Base-by-base conservation (phyloP, 768 basidiomycete species). In the Lentinula edodes region DNA sequence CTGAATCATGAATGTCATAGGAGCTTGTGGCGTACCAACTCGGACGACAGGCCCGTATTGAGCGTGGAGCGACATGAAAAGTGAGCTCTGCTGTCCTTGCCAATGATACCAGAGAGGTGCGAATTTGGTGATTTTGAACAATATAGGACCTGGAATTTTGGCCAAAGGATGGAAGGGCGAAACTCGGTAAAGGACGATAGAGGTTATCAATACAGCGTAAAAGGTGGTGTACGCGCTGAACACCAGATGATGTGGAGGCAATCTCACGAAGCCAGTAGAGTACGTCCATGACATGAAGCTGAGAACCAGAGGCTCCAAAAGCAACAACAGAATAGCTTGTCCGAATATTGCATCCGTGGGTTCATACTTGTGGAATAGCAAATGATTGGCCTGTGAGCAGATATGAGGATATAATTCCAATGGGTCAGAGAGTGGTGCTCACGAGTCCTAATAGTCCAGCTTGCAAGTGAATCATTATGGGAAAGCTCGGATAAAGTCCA, bases 161-260 rank as follows among this genome's bases (percentile, higher is more conserved):
- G 62, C 62, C 23, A 63, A 38, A 45, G 62, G 62, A 55, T 63
- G 62, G 20, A 60, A 56, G 36, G 62, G 62, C 45, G 58, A 60
- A 13, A 60, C 6, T n/a, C 62, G 58, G 34, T 63, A 63, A 5
- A 52, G 34, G 13, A 52, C 42, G 50, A 63, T 45, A 2, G 62
- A 63, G 7, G 62, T 18, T 13, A 45, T 48, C 10, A 63, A 46
- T 5, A 52, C 43, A 6, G 35, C 20, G 57, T 51, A 52, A 35
- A 59, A 63, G 9, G 48, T 52, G 16, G 18, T 16, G 38, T 59
- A 59, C 6, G 58, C 48, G 18, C 34, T 59, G 34, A 59, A 34
- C 15, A 59, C 18, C 23, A 56, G 41, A 34, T 8, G 28, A 28
- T 28, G 55, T 6, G 55, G 58, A n/a, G 58, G 58, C 46, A 48